These are phyloP conservation scores for Pestalotiopsis sp. DNA, from an alignment of 2,329 filamentous ascomycete genomes.

Conservation along the genomic window DNA sequence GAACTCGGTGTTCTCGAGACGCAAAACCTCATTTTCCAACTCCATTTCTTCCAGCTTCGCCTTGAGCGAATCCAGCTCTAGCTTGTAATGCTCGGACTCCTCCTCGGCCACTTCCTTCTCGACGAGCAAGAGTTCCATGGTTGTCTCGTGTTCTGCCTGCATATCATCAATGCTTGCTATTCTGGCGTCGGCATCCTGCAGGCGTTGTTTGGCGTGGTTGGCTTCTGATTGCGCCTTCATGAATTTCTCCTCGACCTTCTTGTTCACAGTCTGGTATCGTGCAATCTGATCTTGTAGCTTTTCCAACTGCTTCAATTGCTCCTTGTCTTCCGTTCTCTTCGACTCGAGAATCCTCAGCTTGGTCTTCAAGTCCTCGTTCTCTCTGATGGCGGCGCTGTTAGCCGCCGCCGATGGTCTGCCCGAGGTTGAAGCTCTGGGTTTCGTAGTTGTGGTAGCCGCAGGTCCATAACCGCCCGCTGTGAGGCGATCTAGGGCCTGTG, in stretches of 20 bases:
- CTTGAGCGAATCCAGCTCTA: conserved; percentile 78
- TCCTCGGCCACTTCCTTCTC: conserved; percentile 98
- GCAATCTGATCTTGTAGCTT: conserved; percentile 76
- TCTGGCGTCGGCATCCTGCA: conserved; percentile 75
- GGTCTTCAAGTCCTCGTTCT: conserved; percentile 85
- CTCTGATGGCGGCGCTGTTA: conserved; percentile 57
- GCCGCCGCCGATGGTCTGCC: conserved; percentile 43
- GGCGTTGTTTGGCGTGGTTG: conserved; percentile 71
- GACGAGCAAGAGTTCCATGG: conserved; percentile 83
- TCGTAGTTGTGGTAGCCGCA: conserved; percentile 33
- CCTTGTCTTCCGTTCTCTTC: conserved; percentile 82
- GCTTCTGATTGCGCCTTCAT: conserved; percentile 84
- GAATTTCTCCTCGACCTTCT: conserved; percentile 88
- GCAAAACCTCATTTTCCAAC: conserved; percentile 83
- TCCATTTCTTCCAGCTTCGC: conserved; percentile 81
- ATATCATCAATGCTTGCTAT: conserved; percentile 72
- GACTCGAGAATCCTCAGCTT: conserved; percentile 88
- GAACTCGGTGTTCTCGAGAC: conserved; percentile 85
- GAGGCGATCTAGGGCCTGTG: conserved; percentile 55
- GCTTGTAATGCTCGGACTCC: conserved; percentile 79
- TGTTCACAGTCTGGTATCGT: conserved; percentile 81
- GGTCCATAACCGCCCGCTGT: conserved; percentile 37
- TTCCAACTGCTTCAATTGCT: conserved; percentile 80
- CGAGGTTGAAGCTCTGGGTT: conserved; percentile 29
- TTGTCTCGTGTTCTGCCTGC: conserved; percentile 82